Conservation (phyloP, 225 moss, liverwort and hornwort species). For the Takakia lepidozioides region DNA sequence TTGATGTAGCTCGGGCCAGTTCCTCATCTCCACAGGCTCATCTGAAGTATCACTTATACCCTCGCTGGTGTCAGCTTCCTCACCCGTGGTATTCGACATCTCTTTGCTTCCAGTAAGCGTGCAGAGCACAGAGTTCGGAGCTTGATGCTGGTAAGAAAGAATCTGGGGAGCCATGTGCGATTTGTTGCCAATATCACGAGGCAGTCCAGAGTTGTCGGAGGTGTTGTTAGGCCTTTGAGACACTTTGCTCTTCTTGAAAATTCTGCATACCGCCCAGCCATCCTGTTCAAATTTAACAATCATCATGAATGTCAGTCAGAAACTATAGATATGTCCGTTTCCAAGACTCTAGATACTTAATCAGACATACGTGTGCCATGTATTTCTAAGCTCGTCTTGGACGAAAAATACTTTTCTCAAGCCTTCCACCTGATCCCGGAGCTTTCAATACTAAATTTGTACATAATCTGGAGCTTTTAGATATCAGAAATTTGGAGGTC, state of each 20-base stretch:
- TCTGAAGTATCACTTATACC: too few species aligned
- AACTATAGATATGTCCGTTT: neutral
- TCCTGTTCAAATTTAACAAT: conserved; percentile 4
- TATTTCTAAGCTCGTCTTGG: too few species aligned
- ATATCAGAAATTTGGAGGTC: too few species aligned
- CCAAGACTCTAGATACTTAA: too few species aligned
- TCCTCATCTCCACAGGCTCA: too few species aligned
- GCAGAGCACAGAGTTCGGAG: neutral
- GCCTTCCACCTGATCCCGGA: neutral
- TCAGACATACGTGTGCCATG: too few species aligned
- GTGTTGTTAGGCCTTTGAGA: neutral
- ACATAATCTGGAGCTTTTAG: too few species aligned
- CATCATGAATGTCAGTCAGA: neutral
- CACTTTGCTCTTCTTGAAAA: conserved; percentile 22
- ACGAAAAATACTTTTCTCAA: neutral
- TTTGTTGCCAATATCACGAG: neutral
- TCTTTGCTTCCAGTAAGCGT: neutral
- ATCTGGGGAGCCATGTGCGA: neutral
- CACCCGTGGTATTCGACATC: too few species aligned
- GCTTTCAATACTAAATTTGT: too few species aligned
- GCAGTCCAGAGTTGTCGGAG: neutral
- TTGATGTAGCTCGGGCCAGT: too few species aligned
- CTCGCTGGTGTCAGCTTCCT: too few species aligned
- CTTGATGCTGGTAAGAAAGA: neutral
- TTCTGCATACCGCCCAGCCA: conserved; percentile 32